Base-by-base conservation (phyloP, 1,284 basidiomycete species). In the Rugosomyces carneus region DNA sequence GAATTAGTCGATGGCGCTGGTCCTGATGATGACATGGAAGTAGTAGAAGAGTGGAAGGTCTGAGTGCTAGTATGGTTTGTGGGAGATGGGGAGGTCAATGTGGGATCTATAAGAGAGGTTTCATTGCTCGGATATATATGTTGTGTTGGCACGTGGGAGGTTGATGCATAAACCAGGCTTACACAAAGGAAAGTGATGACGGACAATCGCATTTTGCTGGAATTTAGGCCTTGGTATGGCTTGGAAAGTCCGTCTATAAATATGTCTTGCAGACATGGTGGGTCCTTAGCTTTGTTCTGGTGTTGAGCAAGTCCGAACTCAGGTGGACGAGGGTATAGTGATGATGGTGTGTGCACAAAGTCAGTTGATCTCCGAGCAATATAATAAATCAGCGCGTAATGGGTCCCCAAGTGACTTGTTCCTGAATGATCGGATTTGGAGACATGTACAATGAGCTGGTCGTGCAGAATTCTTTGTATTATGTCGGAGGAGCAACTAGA, bases 1-100 rank as follows among this genome's bases (percentile, higher is more conserved):
- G 71, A 52, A 60, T 82, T 3, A 13, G n/a, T 34, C 13, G 31
- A 16, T 16, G 31, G 13, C 8, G 31, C 31, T 76, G 5, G 79
- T 81, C 38, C 67, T 64, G 21, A 61, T 57, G 31, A 34, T 15
- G 71, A 66, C 72, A 75, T 76, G 29, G 39, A 44, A 45, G 36
- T 50, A 15, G 24, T 45, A 11, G 53, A 49, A 42, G 43, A 47
- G 34, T 53, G 52, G 38, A 50, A 50, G 23, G 49, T 37, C 40
- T 45, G 9, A 13, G 27, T 49, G 36, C 27, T 48, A 15, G 48
- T 15, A 37, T 46, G 29, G 6, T 27, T 41, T 45, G 44, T 16
- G 8, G 39, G 24, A 40, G 44, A 26, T 38, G 31, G 39, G 34
- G 15, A 44, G 42, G 31, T 16, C n/a, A 10, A 20, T 10, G 35